Base-by-base conservation (phyloP, 495 filamentous ascomycete species). In the Podospora conica region DNA sequence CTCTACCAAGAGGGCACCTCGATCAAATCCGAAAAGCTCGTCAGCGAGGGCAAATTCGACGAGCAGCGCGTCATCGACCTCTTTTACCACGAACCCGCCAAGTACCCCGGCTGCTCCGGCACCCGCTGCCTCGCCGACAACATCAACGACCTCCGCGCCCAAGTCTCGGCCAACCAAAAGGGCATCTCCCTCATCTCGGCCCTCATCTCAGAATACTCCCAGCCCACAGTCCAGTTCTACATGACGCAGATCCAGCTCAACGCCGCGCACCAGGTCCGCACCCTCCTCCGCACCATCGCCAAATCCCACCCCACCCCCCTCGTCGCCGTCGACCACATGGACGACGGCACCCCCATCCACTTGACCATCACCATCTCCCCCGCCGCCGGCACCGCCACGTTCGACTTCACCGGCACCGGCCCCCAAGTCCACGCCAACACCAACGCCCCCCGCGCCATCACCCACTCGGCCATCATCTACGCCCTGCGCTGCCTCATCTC, bases 381-480 rank as follows among this genome's bases (percentile, higher is more conserved):
- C 0, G 86, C 90, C 20, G 88, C 90, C 64, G 94, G 94, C 22
- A 90, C 94, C 70, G 95, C 94, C 0, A 80, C 91, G 3, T 97
- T 97, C 77, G 92, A 98, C 77, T 98, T 98, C 73, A 82, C 76
- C 54, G 91, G 94, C 27, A 98, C 95, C 1, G 95, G 95, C 0
- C 90, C 92, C 2, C 90, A 98, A 76, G 92, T 97, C 24, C 96
- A 97, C 75, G 94, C 84, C 63, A 97, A 96, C 76, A 93, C 91
- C 79, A 98, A 98, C 73, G 95, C 95, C 10, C 95, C 95, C 1
- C 86, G 96, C 79, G 93, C 95, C 24, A 91, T 98, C 58, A 96
- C 93, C 2, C 96, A 94, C 79, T 91, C 88, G 12, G 95, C 95
- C 58, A 96, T 98, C 71, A 98, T 98, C 74, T 98, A 98, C 81